Conservation (phyloP, 129 eudicot genomes). For the Silybum marianum region DNA sequence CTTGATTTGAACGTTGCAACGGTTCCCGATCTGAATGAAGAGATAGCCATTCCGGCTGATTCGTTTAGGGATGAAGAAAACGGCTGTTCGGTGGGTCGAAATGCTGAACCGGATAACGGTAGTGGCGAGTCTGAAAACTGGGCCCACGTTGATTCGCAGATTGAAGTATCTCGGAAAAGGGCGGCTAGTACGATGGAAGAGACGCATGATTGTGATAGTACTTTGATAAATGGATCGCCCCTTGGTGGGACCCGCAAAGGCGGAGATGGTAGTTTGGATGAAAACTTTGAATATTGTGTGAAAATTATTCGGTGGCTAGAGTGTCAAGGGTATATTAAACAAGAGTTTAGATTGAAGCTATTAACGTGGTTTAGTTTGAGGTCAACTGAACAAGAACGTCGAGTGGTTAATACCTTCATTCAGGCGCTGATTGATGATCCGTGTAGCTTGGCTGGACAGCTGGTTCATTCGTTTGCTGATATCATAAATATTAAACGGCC, state of each 20-base stretch:
- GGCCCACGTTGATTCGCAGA: conserved; percentile 49
- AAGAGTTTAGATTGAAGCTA: conserved; percentile 81
- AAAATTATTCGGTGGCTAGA: conserved; percentile 82
- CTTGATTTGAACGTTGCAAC: conserved; percentile 83
- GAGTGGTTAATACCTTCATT: conserved; percentile 86
- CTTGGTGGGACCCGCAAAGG: conserved; percentile 26
- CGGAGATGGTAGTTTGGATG: conserved; percentile 60
- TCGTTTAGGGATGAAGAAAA: conserved; percentile 55
- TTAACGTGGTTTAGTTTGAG: conserved; percentile 93
- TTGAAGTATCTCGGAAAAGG: conserved; percentile 51
- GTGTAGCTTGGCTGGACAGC: conserved; percentile 83
- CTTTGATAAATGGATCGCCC: conserved; percentile 76
- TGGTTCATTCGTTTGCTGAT: conserved; percentile 84
- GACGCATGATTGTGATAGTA: conserved; percentile 79
- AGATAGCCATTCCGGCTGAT: conserved; percentile 51
- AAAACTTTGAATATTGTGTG: conserved; percentile 83
- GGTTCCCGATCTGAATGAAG: conserved; percentile 92
- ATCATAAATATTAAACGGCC: conserved; percentile 64
- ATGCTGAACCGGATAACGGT: conserved; percentile 55
- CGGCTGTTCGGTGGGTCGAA: conserved; percentile 40
- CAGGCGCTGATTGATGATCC: conserved; percentile 81
- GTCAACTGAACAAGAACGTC: conserved; percentile 89
- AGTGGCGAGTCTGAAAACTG: conserved; percentile 80
- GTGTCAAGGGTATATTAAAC: conserved; percentile 68
- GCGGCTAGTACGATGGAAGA: conserved; percentile 49